A percentile compares a stretch with the other conserved stretches of the same genome.
These are phyloP conservation scores for Mortierella sp. DNA, from an alignment of 371 early-diverging fungal species.

Conservation along the genomic window DNA sequence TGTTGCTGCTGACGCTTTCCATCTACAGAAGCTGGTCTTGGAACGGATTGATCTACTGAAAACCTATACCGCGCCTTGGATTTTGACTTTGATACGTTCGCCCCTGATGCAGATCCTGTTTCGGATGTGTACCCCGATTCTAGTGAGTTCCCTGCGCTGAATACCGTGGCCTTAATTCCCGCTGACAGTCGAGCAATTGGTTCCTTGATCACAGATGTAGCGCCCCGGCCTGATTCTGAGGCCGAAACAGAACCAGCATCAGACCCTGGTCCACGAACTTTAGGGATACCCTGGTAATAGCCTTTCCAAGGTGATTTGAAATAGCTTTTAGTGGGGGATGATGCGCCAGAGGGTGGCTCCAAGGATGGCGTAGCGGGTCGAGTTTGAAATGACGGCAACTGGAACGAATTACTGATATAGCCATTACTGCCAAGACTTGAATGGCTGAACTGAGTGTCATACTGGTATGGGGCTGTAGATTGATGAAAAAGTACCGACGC, in stretches of 20 bases:
- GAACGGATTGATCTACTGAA: constrained; percentile 9
- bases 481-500: constrained; percentile 31
- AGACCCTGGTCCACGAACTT: constrained; percentile 39
- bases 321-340: constrained; percentile 49
- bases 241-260: constrained; percentile 46
- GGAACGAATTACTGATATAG: constrained; percentile 1
- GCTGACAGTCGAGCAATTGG: constrained; percentile 50
- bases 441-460: constrained; percentile 4
- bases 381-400: constrained; percentile 1
- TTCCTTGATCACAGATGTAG: constrained; percentile 38
- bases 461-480: neutral
- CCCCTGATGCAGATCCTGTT: constrained; percentile 25
- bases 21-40: neutral
- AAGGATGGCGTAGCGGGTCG: constrained; percentile 38
- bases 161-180: constrained; percentile 43
- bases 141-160: constrained; percentile 17
- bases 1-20: constrained; percentile 10
- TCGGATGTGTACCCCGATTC: constrained; percentile 43
- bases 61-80: constrained; percentile 15
- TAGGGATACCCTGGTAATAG: constrained; percentile 32
- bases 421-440: constrained; percentile 13
- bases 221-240: constrained; percentile 45
- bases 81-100: constrained; percentile 1
- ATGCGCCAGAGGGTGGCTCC: constrained; percentile 38
- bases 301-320: constrained; percentile 50